Percentiles rank a stretch among this genome's conserved stretches.
phyloP scores from a whole-genome alignment of 208 protist genomes.

The Acanthamoeba sp. region DNA sequence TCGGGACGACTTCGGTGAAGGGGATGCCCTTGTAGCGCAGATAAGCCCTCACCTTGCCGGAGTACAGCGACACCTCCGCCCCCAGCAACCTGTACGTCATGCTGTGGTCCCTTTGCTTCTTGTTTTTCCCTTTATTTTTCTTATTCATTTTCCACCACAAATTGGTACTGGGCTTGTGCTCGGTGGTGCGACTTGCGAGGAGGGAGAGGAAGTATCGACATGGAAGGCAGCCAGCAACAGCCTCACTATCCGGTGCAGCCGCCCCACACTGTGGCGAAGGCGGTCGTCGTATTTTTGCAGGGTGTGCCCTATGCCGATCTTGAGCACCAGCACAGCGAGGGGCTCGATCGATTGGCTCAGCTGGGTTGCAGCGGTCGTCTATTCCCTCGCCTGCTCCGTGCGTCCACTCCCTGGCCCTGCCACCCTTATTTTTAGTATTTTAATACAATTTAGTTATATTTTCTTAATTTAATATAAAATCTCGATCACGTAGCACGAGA shows the following conservation, averaged over 20 bases:
- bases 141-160: no score
- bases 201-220: no score
- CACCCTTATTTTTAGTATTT: no score
- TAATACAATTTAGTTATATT: no score
- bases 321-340: background rate
- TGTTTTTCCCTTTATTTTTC: background rate
- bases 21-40: background rate
- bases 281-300: background rate
- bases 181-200: no score
- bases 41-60: background rate
- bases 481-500: background rate
- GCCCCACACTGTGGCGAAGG: constrained; percentile 5
- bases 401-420: background rate
- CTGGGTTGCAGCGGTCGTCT: background rate
- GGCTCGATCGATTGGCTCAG: background rate
- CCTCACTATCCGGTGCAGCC: background rate
- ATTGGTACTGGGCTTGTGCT: no score
- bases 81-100: background rate
- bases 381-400: background rate
- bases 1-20: background rate
- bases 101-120: background rate
- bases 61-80: background rate
- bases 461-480: no score
- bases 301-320: background rate
- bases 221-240: no score